Base-by-base conservation (phyloP, 768 basidiomycete genomes). In the Lentinula sp. region DNA sequence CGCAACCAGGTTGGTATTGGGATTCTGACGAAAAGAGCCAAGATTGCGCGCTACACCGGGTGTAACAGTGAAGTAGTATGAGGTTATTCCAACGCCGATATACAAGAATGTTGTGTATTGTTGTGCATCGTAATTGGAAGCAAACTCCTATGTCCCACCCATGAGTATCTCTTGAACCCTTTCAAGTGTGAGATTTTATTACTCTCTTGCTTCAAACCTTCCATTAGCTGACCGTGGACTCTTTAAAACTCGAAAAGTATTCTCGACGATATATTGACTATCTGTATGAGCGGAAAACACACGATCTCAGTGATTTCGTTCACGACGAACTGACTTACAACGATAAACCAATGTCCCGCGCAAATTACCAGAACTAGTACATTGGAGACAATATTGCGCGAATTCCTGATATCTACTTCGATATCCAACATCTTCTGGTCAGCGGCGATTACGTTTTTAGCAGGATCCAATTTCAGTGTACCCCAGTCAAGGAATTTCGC, bases 241-340 rank as follows among this genome's bases (percentile, higher is more conserved):
- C 55, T 23, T 2, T 39, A 10, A 23, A 37, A 3, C 39, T 56
- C 21, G 55, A 43, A 28, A 16, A n/a, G 16, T 39, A 56, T 11
- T 56, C 42, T 15, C 55, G 55, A 4, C 42, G 40, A 37, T 56
- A 45, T 39, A 56, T 56, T 11, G 23, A 37, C 42, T 56, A 56
- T 43, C 55, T 56, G 21, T 45, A 56, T n/a, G 40, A 42, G 8
- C 2, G 39, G 18, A 28, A 31, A n/a, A 28, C 23, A 4, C 28
- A 56, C 28, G 23, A 56, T 43, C 40, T 56, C 10, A 11, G 13
- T 8, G 55, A 56, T 11, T 45, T 56, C 23, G 55, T 56, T 42
- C 55, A 56, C 16, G 55, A 56, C 23, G 55, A 56, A 28, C 21
- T 56, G 4, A 43, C 23, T 43, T 56, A 56, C 39, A 56, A 56